phyloP scores from a whole-genome alignment of 2,329 filamentous ascomycete genomes.

The Sphaerulina musiva region DNA sequence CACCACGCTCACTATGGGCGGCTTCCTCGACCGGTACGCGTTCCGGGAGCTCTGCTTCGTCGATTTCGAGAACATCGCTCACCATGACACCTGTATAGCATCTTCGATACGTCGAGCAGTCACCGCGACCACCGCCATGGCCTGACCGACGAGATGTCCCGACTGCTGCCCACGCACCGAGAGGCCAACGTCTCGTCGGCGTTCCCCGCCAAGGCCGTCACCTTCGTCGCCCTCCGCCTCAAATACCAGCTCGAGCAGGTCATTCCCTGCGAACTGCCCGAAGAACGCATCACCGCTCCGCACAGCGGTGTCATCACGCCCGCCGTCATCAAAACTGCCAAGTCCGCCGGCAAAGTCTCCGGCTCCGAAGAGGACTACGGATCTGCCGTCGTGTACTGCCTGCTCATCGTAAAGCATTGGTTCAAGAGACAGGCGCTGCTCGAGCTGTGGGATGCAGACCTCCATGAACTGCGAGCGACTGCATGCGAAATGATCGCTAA shows the following conservation, averaged over 20 bases:
- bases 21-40: conserved; percentile 11
- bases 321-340: conserved; percentile 72
- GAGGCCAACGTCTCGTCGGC: conserved; percentile 54
- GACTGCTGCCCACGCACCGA: conserved; percentile 58
- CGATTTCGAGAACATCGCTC: too few species aligned
- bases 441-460: conserved; percentile 87
- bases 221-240: conserved; percentile 79
- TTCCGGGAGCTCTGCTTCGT: background rate
- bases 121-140: conserved; percentile 35
- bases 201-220: conserved; percentile 72
- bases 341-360: conserved; percentile 58
- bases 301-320: conserved; percentile 81
- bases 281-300: conserved; percentile 64
- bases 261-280: conserved; percentile 82
- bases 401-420: conserved; percentile 68
- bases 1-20: conserved; percentile 1
- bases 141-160: conserved; percentile 39
- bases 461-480: conserved; percentile 69
- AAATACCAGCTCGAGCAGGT: conserved; percentile 86
- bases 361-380: conserved; percentile 49
- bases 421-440: conserved; percentile 71
- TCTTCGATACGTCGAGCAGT: conserved; percentile 24
- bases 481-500: conserved; percentile 94
- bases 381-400: conserved; percentile 75
- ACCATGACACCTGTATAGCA: background rate